Percentiles rank a stretch among this genome's conserved stretches.
Evolutionary conservation across 257 asterid genomes (phyloP).

Genomic region (Solanum paucissectum): DNA sequence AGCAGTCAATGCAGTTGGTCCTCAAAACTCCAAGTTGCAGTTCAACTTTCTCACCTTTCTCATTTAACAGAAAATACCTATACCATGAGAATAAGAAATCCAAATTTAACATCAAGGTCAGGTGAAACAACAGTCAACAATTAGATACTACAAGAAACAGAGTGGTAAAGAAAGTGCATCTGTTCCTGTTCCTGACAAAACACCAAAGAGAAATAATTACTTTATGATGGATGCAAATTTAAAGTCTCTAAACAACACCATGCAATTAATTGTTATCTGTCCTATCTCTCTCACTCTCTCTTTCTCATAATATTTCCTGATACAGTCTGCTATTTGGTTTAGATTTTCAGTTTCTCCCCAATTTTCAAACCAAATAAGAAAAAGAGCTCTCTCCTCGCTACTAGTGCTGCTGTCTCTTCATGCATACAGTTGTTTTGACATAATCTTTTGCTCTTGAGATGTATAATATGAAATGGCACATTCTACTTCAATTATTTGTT

Average conservation of each 20-base stretch:
- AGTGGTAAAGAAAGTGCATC: not conserved
- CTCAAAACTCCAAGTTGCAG: slow-evolving; percentile 79
- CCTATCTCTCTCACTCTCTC: not conserved
- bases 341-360: not conserved
- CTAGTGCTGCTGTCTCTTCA: not conserved
- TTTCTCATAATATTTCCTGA: not conserved
- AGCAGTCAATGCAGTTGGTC: slow-evolving; percentile 88
- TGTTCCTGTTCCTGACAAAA: not conserved
- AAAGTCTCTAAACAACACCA: not conserved
- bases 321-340: not conserved
- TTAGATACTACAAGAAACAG: not conserved
- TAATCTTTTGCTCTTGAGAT: not conserved
- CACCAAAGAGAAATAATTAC: not conserved
- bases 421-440: not conserved
- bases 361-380: not conserved
- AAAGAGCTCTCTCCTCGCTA: not conserved
- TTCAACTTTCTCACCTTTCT: slow-evolving; percentile 71
- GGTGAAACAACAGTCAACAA: not conserved
- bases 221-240: not conserved
- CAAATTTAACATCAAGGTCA: not conserved
- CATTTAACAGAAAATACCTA: slow-evolving; percentile 79
- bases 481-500: not conserved
- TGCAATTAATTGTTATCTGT: not conserved
- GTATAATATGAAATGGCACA: not conserved
- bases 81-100: not conserved